A percentile compares a stretch with the other conserved stretches of the same genome.
phyloP scores from a whole-genome alignment of 1,284 basidiomycete genomes.

The Ceratobasidium sp. region DNA sequence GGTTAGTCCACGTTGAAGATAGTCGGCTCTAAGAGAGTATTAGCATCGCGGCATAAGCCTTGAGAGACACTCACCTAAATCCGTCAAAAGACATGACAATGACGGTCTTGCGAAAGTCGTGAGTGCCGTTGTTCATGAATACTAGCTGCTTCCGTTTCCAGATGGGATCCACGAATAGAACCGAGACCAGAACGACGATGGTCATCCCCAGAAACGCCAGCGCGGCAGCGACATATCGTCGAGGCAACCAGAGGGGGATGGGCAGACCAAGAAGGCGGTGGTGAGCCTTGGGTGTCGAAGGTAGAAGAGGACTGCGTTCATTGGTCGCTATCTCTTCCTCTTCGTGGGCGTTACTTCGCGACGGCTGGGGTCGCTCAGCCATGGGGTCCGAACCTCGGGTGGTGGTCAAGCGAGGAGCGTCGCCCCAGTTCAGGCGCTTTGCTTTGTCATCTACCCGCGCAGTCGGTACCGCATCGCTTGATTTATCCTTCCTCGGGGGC shows the following conservation, averaged over 20 bases:
- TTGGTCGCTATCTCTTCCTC: background rate
- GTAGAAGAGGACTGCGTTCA: conserved; percentile 22
- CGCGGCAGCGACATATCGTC: conserved; percentile 21
- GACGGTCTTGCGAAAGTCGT: conserved; percentile 79
- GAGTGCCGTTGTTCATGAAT: conserved; percentile 66
- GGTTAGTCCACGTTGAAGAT: conserved; percentile 80
- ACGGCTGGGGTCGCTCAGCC: background rate
- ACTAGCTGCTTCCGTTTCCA: conserved; percentile 24
- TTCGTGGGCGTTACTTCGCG: background rate
- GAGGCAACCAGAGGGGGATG: conserved; percentile 24
- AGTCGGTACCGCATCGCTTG: background rate
- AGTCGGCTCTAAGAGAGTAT: conserved; percentile 67
- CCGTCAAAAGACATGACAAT: conserved; percentile 88
- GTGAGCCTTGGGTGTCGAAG: background rate
- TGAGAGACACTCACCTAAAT: conserved; percentile 61
- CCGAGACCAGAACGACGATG: conserved; percentile 1
- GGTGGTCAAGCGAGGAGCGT: background rate
- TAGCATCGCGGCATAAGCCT: background rate
- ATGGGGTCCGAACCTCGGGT: background rate
- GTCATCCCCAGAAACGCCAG: conserved; percentile 18
- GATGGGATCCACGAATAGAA: conserved; percentile 29
- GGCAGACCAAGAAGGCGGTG: conserved; percentile 23
- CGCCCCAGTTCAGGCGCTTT: background rate
- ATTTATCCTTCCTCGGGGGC: too few relatives aligned
- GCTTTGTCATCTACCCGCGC: background rate